Evolutionary conservation across 345 rosid genomes (phyloP).

Genomic region (Acer negundo): DNA sequence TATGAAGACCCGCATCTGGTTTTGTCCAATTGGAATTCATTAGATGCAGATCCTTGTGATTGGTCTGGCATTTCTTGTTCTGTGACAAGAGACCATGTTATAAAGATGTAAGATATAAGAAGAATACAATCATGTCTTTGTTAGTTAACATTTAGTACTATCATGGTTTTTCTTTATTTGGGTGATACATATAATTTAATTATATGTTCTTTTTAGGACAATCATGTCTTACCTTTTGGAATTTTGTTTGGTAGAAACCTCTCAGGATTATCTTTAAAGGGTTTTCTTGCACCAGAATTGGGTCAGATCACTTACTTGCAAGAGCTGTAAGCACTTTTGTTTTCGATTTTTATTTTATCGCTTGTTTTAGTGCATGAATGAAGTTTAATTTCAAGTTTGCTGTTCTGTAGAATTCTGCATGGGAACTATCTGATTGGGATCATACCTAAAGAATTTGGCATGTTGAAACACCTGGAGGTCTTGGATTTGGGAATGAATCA

Average conservation of each 20-base stretch:
- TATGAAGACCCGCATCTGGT: conserved; percentile 81
- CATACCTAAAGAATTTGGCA: conserved; percentile 88
- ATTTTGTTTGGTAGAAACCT: conserved; percentile 64
- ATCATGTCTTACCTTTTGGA: conserved; percentile 14
- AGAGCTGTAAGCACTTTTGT: conserved; percentile 58
- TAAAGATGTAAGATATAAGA: conserved; percentile 65
- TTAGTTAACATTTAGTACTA: neutral
- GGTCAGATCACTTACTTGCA: conserved; percentile 67
- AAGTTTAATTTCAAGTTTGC: conserved; percentile 19
- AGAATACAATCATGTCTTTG: neutral
- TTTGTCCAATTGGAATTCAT: conserved; percentile 80
- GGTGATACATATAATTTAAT: neutral
- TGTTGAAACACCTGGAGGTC: conserved; percentile 65
- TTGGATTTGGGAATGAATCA: conserved; percentile 94
- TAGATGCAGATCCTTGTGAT: conserved; percentile 82
- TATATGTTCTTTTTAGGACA: conserved; percentile 13
- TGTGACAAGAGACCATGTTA: conserved; percentile 59
- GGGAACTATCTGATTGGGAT: conserved; percentile 70
- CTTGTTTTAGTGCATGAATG: neutral
- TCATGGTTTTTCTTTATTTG: conserved; percentile 9
- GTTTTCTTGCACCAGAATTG: conserved; percentile 85
- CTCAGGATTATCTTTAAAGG: conserved; percentile 64
- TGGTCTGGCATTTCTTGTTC: conserved; percentile 80
- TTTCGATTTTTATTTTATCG: neutral
- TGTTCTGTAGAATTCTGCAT: conserved; percentile 64